Base-by-base conservation (phyloP, 2,329 filamentous ascomycete genomes). In the Endoconidiophora laricicola region DNA sequence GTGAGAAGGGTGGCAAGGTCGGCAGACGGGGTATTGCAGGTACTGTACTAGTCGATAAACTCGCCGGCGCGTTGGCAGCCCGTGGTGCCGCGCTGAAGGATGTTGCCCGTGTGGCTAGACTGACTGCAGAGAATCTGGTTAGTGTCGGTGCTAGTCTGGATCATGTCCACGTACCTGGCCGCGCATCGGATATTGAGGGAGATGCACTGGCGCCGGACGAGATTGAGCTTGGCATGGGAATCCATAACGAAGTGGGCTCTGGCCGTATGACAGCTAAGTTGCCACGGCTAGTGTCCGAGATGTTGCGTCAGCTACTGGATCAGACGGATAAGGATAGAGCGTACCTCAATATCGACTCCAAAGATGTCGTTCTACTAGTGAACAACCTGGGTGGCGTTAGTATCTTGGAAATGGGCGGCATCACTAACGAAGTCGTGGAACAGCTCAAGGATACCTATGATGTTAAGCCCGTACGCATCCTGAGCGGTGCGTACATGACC, bases 101-200 rank as follows among this genome's bases (percentile, higher is more conserved):
- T 51, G 84, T 93, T 2, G 74, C 79, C 54, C 70, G 72, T 55
- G 76, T 88, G 9, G 87, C 86, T 5, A 72, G 79, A 59, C 66
- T 86, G 46, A 76, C 78, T 2, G 80, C 84, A 2, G 71, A 76
- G 16, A 94, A 94, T 60, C 66, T 90, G 5, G 83, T 93, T 33
- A 87, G 83, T 40, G 84, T 95, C 20, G 90, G 88, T 14, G 83
- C 85, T 2, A 90, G 84, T 48, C 67, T 95, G 40, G 81, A 83
- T 55, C 88, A 94, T 61, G 88, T 95, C n/a, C 90, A 95, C 61
- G 85, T 95, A 0, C 90, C 90, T 0, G 88, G 90, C 3, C 74
- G 87, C 54, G 74, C 69, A 1, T 55, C 54, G 22, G 57, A 57
- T 9, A 58, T 60, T 0, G 71, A 70, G 41, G 74, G 78, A 22